A percentile compares a stretch with the other conserved stretches of the same genome.
Conservation (phyloP, 805 yeast species). For the Myxozyma sirexii region DNA sequence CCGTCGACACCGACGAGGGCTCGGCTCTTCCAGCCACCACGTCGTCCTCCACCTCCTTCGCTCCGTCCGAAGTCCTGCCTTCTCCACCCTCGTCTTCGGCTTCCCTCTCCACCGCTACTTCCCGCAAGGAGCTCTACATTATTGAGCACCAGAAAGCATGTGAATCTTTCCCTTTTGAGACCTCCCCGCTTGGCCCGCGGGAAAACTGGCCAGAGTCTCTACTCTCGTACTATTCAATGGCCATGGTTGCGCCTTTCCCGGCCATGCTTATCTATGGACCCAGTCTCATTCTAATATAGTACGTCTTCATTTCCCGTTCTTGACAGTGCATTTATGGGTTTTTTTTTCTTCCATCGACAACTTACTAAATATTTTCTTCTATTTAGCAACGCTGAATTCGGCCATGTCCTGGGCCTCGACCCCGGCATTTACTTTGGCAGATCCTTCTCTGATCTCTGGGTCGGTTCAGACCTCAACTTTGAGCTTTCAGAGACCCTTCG, state of each 20-base stretch:
- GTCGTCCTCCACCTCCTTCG: neutral
- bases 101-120: neutral
- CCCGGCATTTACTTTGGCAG: conserved; percentile 20
- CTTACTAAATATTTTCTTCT: neutral
- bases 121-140: neutral
- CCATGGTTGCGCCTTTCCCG: conserved; percentile 24
- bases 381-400: conserved; percentile 26
- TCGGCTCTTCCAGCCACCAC: neutral
- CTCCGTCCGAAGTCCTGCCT: neutral
- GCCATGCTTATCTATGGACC: conserved; percentile 28
- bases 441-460: conserved; percentile 23
- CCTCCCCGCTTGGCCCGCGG: conserved; percentile 20
- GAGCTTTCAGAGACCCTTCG: conserved; percentile 27
- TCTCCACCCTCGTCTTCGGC: neutral
- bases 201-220: conserved; percentile 18
- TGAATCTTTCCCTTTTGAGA: conserved; percentile 16
- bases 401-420: conserved; percentile 18
- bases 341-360: neutral
- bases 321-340: neutral
- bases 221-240: conserved; percentile 13
- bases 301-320: neutral
- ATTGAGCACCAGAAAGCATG: conserved; percentile 8
- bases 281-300: conserved; percentile 19
- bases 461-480: conserved; percentile 13
- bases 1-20: conserved; percentile 11